These are phyloP conservation scores for Rhizophagus sp. DNA, from an alignment of 192 early-diverging fungal genomes.

Conservation along the genomic window DNA sequence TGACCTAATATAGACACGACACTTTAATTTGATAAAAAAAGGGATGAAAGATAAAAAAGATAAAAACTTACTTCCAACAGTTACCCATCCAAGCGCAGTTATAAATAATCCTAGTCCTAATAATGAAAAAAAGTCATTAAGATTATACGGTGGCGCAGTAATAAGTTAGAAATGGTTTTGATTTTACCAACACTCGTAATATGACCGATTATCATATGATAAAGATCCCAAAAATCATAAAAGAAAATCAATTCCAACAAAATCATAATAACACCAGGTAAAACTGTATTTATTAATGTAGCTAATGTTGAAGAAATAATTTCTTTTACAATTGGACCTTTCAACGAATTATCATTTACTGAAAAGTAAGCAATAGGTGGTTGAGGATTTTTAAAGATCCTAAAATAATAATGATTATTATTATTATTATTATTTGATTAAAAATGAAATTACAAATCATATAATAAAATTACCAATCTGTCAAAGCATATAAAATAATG, in stretches of 20 bases:
- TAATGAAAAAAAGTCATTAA: neutral
- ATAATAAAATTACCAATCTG: slow-evolving; percentile 11
- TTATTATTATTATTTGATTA: too few relatives aligned
- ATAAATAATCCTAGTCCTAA: slow-evolving; percentile 19
- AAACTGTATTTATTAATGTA: slow-evolving; percentile 9
- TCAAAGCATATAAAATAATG: slow-evolving; percentile 3
- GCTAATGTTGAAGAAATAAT: slow-evolving; percentile 23
- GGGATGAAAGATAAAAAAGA: too few relatives aligned
- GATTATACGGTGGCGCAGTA: too few relatives aligned
- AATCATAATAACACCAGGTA: slow-evolving; percentile 20
- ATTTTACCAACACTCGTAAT: neutral
- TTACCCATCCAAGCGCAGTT: slow-evolving; percentile 22
- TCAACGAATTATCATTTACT: neutral
- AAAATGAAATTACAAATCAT: too few relatives aligned
- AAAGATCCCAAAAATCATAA: slow-evolving; percentile 25
- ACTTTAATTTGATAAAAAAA: too few relatives aligned
- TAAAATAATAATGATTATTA: neutral
- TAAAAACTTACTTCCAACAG: slow-evolving; percentile 23
- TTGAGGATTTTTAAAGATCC: slow-evolving; percentile 21
- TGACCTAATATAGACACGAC: slow-evolving; percentile 1
- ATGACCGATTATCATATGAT: slow-evolving; percentile 31
- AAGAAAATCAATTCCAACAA: slow-evolving; percentile 28
- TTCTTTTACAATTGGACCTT: slow-evolving; percentile 1
- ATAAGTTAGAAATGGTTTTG: too few relatives aligned
- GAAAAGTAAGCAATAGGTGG: slow-evolving; percentile 31